These are phyloP conservation scores for Saprolegnia diclina DNA, from an alignment of 352 stramenopile genomes.

Conservation along the genomic window DNA sequence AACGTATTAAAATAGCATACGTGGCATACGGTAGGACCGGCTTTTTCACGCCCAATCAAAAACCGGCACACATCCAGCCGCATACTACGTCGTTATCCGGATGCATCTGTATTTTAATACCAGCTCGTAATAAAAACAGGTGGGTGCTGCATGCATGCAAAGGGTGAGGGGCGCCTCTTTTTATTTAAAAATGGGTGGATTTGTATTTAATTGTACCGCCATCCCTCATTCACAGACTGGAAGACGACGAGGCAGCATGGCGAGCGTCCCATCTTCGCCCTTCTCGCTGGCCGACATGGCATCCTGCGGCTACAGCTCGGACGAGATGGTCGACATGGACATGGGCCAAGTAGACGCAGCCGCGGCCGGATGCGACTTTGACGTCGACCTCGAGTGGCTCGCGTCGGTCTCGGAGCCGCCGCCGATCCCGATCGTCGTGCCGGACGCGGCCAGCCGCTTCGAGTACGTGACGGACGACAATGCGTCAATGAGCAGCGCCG, in stretches of 20 bases:
- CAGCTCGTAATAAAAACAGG: too few species aligned
- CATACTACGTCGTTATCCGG: too few species aligned
- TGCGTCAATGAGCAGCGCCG: background rate
- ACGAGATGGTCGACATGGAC: background rate
- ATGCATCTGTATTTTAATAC: too few species aligned
- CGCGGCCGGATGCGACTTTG: background rate
- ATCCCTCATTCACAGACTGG: background rate
- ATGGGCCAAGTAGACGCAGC: background rate
- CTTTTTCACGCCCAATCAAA: too few species aligned
- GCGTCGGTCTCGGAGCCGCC: background rate
- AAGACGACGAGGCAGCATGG: background rate
- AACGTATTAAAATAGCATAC: too few species aligned
- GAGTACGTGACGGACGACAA: background rate
- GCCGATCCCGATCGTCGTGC: background rate
- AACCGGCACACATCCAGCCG: too few species aligned
- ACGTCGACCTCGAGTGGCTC: background rate
- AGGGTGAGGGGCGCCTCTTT: background rate
- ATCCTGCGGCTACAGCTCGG: background rate
- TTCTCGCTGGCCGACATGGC: background rate
- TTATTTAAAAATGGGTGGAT: background rate
- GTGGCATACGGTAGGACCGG: too few species aligned
- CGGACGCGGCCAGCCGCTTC: background rate
- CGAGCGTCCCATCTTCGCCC: background rate
- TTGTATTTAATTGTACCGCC: background rate
- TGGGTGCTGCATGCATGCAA: too few species aligned